phyloP scores from a whole-genome alignment of 2,329 filamentous ascomycete genomes.

The Trichoderma lentiforme region DNA sequence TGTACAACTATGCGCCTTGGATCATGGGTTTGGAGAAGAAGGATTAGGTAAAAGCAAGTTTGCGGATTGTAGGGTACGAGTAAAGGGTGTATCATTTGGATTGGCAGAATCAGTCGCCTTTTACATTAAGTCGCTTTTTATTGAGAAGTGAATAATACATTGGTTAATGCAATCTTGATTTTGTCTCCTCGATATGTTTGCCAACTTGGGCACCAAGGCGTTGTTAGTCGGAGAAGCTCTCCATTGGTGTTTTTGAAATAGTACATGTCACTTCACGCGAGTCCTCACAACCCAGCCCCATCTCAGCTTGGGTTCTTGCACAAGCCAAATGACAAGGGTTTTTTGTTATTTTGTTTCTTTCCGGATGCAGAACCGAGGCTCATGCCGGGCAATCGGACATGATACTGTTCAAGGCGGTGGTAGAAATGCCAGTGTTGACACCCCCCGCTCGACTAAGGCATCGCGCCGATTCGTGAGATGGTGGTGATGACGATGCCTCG shows the following conservation, averaged over 20 bases:
- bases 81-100: background rate
- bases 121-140: background rate
- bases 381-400: slow-evolving; percentile 5
- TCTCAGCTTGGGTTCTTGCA: slow-evolving; percentile 9
- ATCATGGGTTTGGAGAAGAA: slow-evolving; percentile 11
- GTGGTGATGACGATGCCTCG: background rate
- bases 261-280: background rate
- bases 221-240: background rate
- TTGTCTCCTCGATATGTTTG: background rate
- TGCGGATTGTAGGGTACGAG: background rate
- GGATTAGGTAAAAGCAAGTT: background rate
- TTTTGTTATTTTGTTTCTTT: background rate
- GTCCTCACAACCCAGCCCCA: background rate
- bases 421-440: background rate
- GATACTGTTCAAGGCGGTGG: background rate
- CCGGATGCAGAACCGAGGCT: slow-evolving; percentile 1
- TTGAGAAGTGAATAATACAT: background rate
- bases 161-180: background rate
- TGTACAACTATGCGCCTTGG: slow-evolving; percentile 29
- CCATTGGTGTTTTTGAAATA: background rate
- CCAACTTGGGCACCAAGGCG: background rate
- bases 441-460: background rate
- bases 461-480: background rate
- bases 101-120: background rate
- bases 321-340: slow-evolving; percentile 11